phyloP scores from a whole-genome alignment of 192 early-diverging fungal species.

The Coemansia javaensis region DNA sequence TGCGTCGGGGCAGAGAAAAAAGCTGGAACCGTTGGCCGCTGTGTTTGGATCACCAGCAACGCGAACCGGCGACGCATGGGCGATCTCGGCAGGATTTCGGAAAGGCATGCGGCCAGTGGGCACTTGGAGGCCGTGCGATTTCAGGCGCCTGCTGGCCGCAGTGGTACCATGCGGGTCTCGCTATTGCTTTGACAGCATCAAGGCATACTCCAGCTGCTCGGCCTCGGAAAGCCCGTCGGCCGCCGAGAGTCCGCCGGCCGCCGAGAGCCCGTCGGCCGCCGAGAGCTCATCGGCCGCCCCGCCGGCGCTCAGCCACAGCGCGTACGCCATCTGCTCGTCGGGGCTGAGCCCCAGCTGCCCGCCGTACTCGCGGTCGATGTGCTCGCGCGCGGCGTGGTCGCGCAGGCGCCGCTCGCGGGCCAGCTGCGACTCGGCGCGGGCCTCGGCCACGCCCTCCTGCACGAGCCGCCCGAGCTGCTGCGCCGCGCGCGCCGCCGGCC shows the following conservation, averaged over 20 bases:
- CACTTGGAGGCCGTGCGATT: no score
- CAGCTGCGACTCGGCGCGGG: constrained; percentile 8
- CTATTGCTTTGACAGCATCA: not conserved
- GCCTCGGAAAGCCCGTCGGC: constrained; percentile 20
- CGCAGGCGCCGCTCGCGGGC: constrained; percentile 13
- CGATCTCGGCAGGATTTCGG: no score
- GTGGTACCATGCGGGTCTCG: no score
- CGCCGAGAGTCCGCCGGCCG: no score
- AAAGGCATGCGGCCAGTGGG: no score
- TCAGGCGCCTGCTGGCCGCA: no score
- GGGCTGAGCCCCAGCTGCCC: constrained; percentile 19
- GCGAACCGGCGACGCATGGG: no score
- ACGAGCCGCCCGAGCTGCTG: not conserved
- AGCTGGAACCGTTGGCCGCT: no score
- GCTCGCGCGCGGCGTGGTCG: constrained; percentile 4
- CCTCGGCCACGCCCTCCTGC: constrained; percentile 11
- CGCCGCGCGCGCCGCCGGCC: not conserved
- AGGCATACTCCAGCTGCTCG: constrained; percentile 24
- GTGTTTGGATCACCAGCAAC: no score
- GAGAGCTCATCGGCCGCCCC: no score
- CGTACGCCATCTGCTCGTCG: constrained; percentile 39
- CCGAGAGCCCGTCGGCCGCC: constrained; percentile 15
- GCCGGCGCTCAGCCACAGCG: constrained; percentile 18
- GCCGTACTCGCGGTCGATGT: constrained; percentile 27
- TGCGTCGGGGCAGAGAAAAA: no score